Base-by-base conservation (phyloP, 2,329 filamentous ascomycete species). In the Diaporthe vexans region DNA sequence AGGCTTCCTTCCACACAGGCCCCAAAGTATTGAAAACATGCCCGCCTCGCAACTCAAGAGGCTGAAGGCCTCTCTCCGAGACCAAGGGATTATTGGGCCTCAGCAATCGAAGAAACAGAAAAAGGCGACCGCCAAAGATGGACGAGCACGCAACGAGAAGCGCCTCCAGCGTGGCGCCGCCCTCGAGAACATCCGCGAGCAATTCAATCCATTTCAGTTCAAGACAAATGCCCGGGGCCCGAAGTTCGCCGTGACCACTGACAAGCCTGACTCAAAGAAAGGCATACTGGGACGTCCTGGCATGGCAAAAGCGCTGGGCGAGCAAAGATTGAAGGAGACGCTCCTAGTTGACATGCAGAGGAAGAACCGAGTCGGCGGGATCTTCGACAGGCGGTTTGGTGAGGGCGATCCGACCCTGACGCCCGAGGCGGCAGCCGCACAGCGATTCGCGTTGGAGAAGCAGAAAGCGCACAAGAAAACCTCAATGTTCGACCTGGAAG, bases 191-290 rank as follows among this genome's bases (percentile, higher is more conserved):
- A 98, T 99, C 82, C 93, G 97, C 81, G 95, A 98, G 80, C 93
- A 95, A 78, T 98, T 98, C 90, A 99, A 99, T 82, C 97, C 97
- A 0, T 99, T 99, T 84, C 97, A 99, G 81, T 91, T 98, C 82
- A 97, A 97, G 84, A 91, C 94, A 74, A 91, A 93, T 54, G 88
- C 92, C 1, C 90, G 93, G 75, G 94, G 92, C 0, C 92, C 92
- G 73, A 98, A 98, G 80, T 97, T 97, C 77, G 92, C 96, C 57
- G 93, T 95, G 58, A 95, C 94, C 0, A 95, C 89, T 71, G 91
- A 90, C 76, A 90, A 90, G 74, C 87, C 90, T 8, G 86, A 86
- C 80, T 86, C 87, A 37, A 86, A 88, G 35, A 91, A 89, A 77
- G 89, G 89, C 65, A 89, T 93, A 76, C 87, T 93, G 77, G 94